phyloP scores from a whole-genome alignment of 2,329 filamentous ascomycete genomes.

The Fusarium denticulatum region DNA sequence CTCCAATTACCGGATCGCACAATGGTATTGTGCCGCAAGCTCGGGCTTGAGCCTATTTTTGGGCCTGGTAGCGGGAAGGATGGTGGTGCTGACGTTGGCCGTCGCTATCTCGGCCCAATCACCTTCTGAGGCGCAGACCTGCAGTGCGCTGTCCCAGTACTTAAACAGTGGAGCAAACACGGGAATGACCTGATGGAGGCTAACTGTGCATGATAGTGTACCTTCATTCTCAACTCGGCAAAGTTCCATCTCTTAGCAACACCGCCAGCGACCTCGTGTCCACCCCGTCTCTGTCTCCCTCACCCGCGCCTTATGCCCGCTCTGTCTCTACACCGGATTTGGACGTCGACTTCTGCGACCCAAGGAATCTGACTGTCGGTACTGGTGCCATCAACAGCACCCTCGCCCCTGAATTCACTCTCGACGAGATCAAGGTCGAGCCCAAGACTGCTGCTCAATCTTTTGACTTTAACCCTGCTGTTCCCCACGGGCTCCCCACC shows the following conservation, averaged over 20 bases:
- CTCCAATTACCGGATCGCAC: conserved; percentile 8
- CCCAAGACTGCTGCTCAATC: conserved; percentile 56
- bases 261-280: conserved; percentile 78
- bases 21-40: conserved; percentile 23
- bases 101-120: conserved; percentile 26
- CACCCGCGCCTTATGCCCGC: conserved; percentile 80
- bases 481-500: conserved; percentile 70
- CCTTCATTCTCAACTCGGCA: conserved; percentile 57
- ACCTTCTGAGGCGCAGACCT: conserved; percentile 29
- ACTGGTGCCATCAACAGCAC: conserved; percentile 61
- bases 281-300: conserved; percentile 85
- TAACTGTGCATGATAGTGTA: conserved; percentile 58
- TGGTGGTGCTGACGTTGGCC: conserved; percentile 31
- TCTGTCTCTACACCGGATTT: conserved; percentile 71
- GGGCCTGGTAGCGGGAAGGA: conserved; percentile 20
- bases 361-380: conserved; percentile 84
- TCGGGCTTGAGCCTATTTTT: conserved; percentile 36
- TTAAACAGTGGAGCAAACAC: conserved; percentile 39
- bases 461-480: conserved; percentile 64
- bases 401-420: conserved; percentile 69
- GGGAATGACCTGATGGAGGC: conserved; percentile 36
- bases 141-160: conserved; percentile 33
- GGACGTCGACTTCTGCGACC: conserved; percentile 89
- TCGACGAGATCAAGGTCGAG: conserved; percentile 69
- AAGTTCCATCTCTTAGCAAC: conserved; percentile 68